Evolutionary conservation across 192 early-diverging fungal species (phyloP).

Genomic region (Coemansia furcata): DNA sequence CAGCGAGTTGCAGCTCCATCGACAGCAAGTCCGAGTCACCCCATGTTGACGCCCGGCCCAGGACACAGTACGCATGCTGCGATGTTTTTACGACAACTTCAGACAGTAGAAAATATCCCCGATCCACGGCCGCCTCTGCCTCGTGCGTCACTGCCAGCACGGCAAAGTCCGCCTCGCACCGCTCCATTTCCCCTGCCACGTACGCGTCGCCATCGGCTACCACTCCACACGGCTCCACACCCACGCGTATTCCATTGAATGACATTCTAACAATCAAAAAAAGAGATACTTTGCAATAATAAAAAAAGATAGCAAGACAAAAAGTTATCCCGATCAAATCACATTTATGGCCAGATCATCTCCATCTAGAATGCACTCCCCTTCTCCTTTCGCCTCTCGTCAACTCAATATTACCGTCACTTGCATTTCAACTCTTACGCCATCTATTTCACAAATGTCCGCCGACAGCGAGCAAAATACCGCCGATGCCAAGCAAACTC

Average conservation of each 20-base stretch:
- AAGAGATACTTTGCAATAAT: neutral
- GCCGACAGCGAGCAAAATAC: neutral
- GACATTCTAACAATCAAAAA: neutral
- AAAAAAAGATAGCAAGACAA: neutral
- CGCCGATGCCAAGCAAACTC: neutral
- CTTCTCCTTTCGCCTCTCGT: neutral
- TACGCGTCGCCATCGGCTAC: slow-evolving; percentile 28
- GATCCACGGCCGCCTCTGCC: neutral
- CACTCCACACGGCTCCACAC: slow-evolving; percentile 20
- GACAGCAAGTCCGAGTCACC: slow-evolving; percentile 5
- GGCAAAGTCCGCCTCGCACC: slow-evolving; percentile 32
- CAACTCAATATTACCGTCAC: neutral
- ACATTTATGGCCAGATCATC: neutral
- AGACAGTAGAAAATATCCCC: slow-evolving; percentile 18
- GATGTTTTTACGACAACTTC: slow-evolving; percentile 31
- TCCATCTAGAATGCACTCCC: neutral
- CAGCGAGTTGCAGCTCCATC: slow-evolving; percentile 20
- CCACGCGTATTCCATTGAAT: slow-evolving; percentile 25
- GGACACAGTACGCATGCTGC: slow-evolving; percentile 26
- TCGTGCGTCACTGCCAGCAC: slow-evolving; percentile 6
- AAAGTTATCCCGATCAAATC: neutral
- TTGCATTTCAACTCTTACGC: neutral
- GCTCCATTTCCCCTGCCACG: slow-evolving; percentile 9
- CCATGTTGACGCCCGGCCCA: slow-evolving; percentile 23
- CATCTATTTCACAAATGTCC: neutral